phyloP scores from a whole-genome alignment of 306 rosid genomes.

The Comarum palustre region DNA sequence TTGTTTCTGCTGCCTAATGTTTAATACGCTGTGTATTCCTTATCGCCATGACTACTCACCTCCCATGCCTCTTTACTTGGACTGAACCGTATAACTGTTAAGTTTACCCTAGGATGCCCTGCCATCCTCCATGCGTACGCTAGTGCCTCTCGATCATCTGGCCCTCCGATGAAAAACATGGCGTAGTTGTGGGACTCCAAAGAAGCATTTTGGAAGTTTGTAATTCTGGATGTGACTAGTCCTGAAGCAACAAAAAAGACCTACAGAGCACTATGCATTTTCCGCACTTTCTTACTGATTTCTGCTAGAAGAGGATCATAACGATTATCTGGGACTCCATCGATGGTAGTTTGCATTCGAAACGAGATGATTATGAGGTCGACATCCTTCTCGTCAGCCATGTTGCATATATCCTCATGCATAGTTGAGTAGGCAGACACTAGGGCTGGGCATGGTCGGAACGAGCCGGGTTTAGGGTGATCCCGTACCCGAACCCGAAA shows the following conservation, averaged over 20 bases:
- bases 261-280: slow-evolving; percentile 37
- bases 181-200: slow-evolving; percentile 17
- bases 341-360: slow-evolving; percentile 23
- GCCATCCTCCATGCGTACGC: slow-evolving; percentile 58
- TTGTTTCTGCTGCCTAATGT: slow-evolving; percentile 22
- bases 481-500: too few species aligned
- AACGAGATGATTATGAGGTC: slow-evolving; percentile 36
- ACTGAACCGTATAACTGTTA: slow-evolving; percentile 39
- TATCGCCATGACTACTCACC: background rate
- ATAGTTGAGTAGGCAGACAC: slow-evolving; percentile 39
- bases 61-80: slow-evolving; percentile 21
- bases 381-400: slow-evolving; percentile 42
- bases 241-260: slow-evolving; percentile 41
- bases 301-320: slow-evolving; percentile 22
- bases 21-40: slow-evolving; percentile 15
- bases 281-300: slow-evolving; percentile 33
- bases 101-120: slow-evolving; percentile 22
- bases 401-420: slow-evolving; percentile 38
- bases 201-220: background rate
- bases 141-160: slow-evolving; percentile 63
- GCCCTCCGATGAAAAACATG: slow-evolving; percentile 41
- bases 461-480: too few species aligned
- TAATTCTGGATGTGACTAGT: slow-evolving; percentile 6
- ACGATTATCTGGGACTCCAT: slow-evolving; percentile 27
- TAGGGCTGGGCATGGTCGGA: too few species aligned